Evolutionary conservation across 116 monocot species (phyloP), one percentile per base, ranked within the genome.

Genomic region (Posidonia oceanica): DNA sequence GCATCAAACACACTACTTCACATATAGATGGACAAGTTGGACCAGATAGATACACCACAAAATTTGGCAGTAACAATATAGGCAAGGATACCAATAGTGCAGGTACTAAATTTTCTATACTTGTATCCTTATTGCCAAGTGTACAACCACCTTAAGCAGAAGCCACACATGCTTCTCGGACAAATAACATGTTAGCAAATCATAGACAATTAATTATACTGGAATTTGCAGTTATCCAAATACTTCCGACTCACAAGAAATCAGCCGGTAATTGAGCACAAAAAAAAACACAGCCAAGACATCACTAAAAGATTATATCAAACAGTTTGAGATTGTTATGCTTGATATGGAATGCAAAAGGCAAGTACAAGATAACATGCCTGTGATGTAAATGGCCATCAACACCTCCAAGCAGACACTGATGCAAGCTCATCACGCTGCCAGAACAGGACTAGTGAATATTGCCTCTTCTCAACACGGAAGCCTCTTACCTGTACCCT

Each of bases 361-460:
- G 72, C 61, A 40, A 69, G 39, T 71, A 42, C 29, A 48, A 69
- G 64, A 67, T 68, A 57, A 70, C 73, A 64, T 77, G 86, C 82
- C 72, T 72, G 84, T 40, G 10, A 55, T 12, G 62, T 51, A 12
- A 23, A 12, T 12, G 48, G 42, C 38, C 65, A 15, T 88, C 79
- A 87, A 67, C 93, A 84, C 74, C 82, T 82, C 93, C 93, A 93
- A 29, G 29, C 29, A 29, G 29, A 29, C 0, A 29, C 29, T 29
- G 29, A 29, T 29, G 29, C 29, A 29, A 16, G 77, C 84, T 93
- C 89, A 4, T 76, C 69, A 7, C 77, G 76, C 54, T 93, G 89
- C 93, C 93, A 93, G 39, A 86, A 83, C 20, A 93, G 85, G 54
- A 66, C 63, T 12, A 93, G 82, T 14, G 89, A 83, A 14, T 76